These are phyloP conservation scores for Asterophora parasitica DNA, from an alignment of 768 basidiomycete species.

Conservation along the genomic window DNA sequence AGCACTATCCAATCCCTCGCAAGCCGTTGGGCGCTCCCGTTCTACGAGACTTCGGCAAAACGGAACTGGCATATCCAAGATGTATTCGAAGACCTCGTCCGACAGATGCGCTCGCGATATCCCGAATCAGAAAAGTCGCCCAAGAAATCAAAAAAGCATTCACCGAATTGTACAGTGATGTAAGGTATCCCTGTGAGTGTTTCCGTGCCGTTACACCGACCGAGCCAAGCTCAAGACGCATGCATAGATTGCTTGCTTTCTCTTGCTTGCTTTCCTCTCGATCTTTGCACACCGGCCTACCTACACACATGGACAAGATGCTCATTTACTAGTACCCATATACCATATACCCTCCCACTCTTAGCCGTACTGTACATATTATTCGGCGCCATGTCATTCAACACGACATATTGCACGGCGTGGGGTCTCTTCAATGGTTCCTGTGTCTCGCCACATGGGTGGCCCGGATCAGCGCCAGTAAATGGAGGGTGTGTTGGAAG, in stretches of 20 bases:
- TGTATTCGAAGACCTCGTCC: constrained; percentile 72
- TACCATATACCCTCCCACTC: constrained; percentile 16
- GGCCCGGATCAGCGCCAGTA: no score
- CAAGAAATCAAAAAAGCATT: constrained; percentile 32
- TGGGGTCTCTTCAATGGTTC: no score
- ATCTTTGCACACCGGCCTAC: not conserved
- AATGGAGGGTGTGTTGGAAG: no score
- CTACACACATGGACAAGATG: constrained; percentile 14
- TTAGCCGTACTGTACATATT: no score
- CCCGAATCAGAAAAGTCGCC: constrained; percentile 37
- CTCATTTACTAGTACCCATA: constrained; percentile 16
- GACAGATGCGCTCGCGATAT: constrained; percentile 67
- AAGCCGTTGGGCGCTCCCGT: constrained; percentile 63
- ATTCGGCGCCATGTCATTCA: no score
- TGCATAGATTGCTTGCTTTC: not conserved
- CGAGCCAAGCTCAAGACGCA: not conserved
- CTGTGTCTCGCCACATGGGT: no score
- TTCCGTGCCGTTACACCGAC: constrained; percentile 2
- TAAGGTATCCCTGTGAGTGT: constrained; percentile 22
- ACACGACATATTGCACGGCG: not conserved
- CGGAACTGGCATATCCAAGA: constrained; percentile 75
- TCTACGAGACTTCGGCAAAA: constrained; percentile 88
- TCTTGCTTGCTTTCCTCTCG: constrained; percentile 4
- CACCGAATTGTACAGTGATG: constrained; percentile 37
- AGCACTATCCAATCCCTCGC: constrained; percentile 61